A percentile compares a stretch with the other conserved stretches of the same genome.
Evolutionary conservation across 495 filamentous ascomycete species (phyloP).

Genomic region (Podospora sp.): DNA sequence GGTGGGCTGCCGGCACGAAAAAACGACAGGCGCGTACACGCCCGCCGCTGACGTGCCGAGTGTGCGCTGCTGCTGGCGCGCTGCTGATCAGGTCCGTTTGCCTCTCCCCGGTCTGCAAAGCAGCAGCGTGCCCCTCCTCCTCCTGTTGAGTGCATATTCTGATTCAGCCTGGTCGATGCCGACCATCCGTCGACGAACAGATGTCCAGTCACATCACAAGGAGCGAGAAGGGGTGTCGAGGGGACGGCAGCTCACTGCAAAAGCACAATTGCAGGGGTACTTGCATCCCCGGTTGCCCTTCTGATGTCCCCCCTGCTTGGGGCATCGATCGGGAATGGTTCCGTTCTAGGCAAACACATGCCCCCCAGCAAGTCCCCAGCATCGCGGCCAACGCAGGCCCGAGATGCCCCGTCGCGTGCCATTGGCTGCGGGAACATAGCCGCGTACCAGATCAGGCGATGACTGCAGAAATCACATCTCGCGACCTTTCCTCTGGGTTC

Average conservation of each 20-base stretch:
- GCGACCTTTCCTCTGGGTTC: conserved; percentile 37
- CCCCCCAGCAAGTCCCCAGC: neutral
- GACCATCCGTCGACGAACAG: conserved; percentile 12
- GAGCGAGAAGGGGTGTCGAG: neutral
- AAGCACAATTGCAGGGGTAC: neutral
- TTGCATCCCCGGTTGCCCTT: conserved; percentile 6
- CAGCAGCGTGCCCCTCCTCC: neutral
- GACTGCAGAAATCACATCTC: conserved; percentile 36
- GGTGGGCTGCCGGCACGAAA: conserved; percentile 5
- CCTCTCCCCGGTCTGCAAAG: neutral
- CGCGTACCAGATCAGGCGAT: conserved; percentile 37
- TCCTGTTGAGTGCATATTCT: conserved; percentile 17
- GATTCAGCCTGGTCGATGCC: conserved; percentile 16
- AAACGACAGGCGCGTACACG: conserved; percentile 3
- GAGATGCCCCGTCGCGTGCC: conserved; percentile 13
- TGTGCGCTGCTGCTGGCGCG: neutral
- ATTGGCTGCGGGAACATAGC: conserved; percentile 30
- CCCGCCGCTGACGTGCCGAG: conserved; percentile 5
- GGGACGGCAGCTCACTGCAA: neutral
- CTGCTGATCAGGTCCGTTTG: neutral
- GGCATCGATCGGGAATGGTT: conserved; percentile 15
- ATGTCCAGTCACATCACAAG: conserved; percentile 8
- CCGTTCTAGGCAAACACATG: conserved; percentile 18
- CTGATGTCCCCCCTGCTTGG: conserved; percentile 10
- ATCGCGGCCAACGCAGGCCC: conserved; percentile 9